Percentiles rank a stretch among this genome's conserved stretches.
These are phyloP conservation scores for Crithidia acanthocephali DNA, from an alignment of 208 protist genomes.

Conservation along the genomic window DNA sequence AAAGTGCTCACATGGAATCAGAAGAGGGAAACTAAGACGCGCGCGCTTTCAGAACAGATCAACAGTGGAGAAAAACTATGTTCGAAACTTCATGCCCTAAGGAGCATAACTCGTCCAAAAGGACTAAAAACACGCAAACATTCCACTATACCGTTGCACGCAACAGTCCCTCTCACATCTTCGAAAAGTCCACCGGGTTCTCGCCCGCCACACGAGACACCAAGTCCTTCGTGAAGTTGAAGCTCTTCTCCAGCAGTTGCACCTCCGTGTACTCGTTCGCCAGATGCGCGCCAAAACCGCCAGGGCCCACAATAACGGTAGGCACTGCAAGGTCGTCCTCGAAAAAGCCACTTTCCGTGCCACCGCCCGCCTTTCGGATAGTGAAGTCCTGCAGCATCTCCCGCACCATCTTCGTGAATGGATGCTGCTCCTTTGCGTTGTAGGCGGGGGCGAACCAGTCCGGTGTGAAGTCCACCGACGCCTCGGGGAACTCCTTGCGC, in stretches of 20 bases:
- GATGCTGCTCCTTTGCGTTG: not conserved
- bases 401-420: not conserved
- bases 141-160: too few relatives aligned
- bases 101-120: too few relatives aligned
- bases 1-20: too few relatives aligned
- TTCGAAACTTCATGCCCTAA: too few relatives aligned
- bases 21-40: too few relatives aligned
- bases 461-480: slow-evolving; percentile 9
- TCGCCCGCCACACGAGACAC: too few relatives aligned
- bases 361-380: slow-evolving; percentile 6
- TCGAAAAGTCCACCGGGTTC: too few relatives aligned
- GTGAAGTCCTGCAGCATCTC: not conserved
- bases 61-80: too few relatives aligned
- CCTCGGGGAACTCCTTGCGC: slow-evolving; percentile 36
- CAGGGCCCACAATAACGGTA: slow-evolving; percentile 46
- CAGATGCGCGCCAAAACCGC: slow-evolving; percentile 43
- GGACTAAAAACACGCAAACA: too few relatives aligned
- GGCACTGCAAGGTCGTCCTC: slow-evolving; percentile 35
- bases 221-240: too few relatives aligned
- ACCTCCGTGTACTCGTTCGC: slow-evolving; percentile 45
- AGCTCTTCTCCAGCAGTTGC: slow-evolving; percentile 2
- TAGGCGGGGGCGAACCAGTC: not conserved
- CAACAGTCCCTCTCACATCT: too few relatives aligned
- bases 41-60: too few relatives aligned
- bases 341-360: slow-evolving; percentile 54